A percentile compares a stretch with the other conserved stretches of the same genome.
Evolutionary conservation across 768 basidiomycete species (phyloP).

Genomic region (Leccinum uliginosum): DNA sequence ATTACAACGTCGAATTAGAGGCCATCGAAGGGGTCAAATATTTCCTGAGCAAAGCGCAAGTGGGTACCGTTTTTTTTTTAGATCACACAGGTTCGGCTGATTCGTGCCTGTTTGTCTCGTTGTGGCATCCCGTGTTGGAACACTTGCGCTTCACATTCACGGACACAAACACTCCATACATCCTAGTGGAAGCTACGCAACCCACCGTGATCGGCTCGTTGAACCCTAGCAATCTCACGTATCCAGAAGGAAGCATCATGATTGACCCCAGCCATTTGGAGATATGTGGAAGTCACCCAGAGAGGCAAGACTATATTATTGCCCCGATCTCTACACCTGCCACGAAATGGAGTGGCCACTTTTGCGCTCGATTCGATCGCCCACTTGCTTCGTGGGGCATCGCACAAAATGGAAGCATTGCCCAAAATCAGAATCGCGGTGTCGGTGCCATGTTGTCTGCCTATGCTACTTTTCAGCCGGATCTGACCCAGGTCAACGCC

Average conservation of each 20-base stretch:
- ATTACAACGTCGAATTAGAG: constrained; percentile 57
- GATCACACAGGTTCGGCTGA: neutral
- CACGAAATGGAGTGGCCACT: constrained; percentile 39
- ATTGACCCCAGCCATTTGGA: constrained; percentile 42
- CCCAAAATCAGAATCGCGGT: constrained; percentile 26
- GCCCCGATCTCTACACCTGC: constrained; percentile 46
- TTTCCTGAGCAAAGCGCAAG: constrained; percentile 59
- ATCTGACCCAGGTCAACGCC: constrained; percentile 40
- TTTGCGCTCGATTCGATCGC: constrained; percentile 55
- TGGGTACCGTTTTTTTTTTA: constrained; percentile 31
- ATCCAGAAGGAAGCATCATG: constrained; percentile 47
- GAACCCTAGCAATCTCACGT: constrained; percentile 44
- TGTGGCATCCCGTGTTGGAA: constrained; percentile 68
- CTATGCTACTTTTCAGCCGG: constrained; percentile 42
- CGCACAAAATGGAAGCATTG: constrained; percentile 40
- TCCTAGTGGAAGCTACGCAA: constrained; percentile 65
- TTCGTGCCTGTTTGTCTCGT: neutral
- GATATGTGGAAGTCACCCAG: constrained; percentile 61
- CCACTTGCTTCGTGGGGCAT: constrained; percentile 46
- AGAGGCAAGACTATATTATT: constrained; percentile 70
- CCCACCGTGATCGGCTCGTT: constrained; percentile 55
- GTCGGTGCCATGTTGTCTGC: constrained; percentile 48
- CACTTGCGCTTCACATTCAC: constrained; percentile 69
- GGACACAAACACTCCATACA: constrained; percentile 43
- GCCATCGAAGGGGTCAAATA: constrained; percentile 50